Percentiles rank a stretch among this genome's conserved stretches.
phyloP scores from a whole-genome alignment of 441 rosid species.

The Gossypium schwendimanii region DNA sequence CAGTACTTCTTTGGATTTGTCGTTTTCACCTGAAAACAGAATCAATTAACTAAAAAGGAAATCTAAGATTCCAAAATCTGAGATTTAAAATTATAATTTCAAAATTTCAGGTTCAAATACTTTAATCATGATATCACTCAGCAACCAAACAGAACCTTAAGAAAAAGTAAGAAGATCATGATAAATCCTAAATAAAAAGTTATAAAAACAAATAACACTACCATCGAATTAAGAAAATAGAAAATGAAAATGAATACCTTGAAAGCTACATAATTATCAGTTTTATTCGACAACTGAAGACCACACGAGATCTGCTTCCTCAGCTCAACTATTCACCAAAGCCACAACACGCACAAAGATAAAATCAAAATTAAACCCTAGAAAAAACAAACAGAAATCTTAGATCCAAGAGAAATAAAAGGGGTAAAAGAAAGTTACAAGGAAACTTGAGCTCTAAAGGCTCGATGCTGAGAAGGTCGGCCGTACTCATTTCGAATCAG shows the following conservation, averaged over 20 bases:
- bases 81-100: not conserved
- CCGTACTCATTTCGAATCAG: conserved; percentile 41
- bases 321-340: conserved; percentile 51
- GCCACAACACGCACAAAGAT: not conserved
- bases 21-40: conserved; percentile 53
- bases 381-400: conserved; percentile 3
- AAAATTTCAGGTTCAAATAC: not conserved
- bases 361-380: not conserved
- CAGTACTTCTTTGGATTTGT: conserved; percentile 77
- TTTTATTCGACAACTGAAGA: conserved; percentile 54
- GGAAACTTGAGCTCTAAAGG: conserved; percentile 66
- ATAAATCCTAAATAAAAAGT: not conserved
- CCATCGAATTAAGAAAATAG: not conserved
- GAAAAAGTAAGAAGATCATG: not conserved
- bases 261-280: conserved; percentile 61
- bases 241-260: conserved; percentile 29
- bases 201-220: not conserved
- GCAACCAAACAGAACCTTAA: conserved; percentile 11
- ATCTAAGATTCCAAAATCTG: not conserved
- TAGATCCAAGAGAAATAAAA: not conserved
- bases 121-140: not conserved
- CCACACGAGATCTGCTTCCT: conserved; percentile 81
- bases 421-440: conserved; percentile 23
- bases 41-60: not conserved
- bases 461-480: conserved; percentile 62